Evolutionary conservation across 1,284 basidiomycete species (phyloP).

Genomic region (Trichosporon sp.): DNA sequence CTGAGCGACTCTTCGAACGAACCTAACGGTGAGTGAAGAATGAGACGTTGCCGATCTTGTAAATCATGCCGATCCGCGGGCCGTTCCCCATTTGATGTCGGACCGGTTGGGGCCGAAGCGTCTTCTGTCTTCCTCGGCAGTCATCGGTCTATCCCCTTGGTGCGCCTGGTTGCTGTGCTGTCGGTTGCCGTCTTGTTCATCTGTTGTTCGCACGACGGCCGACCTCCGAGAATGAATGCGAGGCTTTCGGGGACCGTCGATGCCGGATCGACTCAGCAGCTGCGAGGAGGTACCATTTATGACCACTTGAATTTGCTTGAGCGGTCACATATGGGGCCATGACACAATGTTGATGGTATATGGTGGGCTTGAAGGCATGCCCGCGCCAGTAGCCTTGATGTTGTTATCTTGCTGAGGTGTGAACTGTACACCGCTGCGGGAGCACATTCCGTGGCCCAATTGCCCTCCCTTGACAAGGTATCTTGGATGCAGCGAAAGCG

Average conservation of each 20-base stretch:
- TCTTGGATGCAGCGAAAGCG: conserved; percentile 11
- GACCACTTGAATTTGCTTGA: not conserved
- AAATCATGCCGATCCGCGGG: not conserved
- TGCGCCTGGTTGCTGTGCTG: not conserved
- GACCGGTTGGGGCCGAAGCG: conserved; percentile 9
- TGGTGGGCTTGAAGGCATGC: conserved; percentile 1
- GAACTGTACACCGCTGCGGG: conserved; percentile 8
- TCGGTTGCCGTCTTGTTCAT: not conserved
- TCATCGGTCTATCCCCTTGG: not conserved
- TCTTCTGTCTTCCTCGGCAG: conserved; percentile 6
- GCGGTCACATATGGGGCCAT: conserved; percentile 11
- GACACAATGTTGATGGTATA: not conserved
- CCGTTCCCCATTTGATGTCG: conserved; percentile 1
- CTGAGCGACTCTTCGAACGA: conserved; percentile 1
- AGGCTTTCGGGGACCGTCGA: not conserved
- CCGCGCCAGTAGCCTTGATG: not conserved
- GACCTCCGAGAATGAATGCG: not conserved
- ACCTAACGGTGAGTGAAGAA: conserved; percentile 3
- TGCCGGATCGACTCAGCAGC: not conserved
- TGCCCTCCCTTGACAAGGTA: conserved; percentile 3
- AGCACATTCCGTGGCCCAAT: conserved; percentile 5
- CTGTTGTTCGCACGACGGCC: not conserved
- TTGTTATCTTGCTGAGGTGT: conserved; percentile 1
- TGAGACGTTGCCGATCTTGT: not conserved
- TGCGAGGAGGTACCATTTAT: not conserved